phyloP scores from a whole-genome alignment of 306 rosid genomes.

The Fagus sylvatica region DNA sequence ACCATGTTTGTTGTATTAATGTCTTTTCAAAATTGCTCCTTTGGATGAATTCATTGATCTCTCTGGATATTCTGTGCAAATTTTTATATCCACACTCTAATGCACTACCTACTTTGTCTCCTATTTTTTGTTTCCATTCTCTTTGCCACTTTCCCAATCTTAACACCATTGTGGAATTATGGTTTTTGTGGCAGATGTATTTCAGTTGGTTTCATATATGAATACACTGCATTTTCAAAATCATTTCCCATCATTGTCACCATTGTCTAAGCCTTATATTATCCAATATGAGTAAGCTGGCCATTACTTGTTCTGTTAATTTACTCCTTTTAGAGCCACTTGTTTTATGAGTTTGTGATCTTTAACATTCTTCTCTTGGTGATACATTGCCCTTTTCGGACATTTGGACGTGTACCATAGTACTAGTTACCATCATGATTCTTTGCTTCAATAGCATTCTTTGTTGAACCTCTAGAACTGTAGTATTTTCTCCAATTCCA shows the following conservation, averaged over 20 bases:
- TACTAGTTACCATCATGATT: no score
- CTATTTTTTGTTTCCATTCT: background rate
- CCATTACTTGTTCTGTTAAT: background rate
- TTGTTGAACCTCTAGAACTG: no score
- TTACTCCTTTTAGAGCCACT: background rate
- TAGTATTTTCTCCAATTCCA: no score
- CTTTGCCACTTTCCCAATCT: background rate
- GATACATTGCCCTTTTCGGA: no score
- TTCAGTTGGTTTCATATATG: background rate
- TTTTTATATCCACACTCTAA: no score
- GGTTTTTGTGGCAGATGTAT: background rate
- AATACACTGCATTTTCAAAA: background rate
- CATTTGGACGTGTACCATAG: no score
- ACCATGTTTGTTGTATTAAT: background rate
- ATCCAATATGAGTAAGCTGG: background rate
- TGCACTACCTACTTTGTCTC: background rate
- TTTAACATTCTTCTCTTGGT: no score
- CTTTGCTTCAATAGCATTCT: no score
- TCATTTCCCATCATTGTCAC: background rate
- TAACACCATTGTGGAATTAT: no score
- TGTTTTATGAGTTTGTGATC: background rate
- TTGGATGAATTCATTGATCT: background rate
- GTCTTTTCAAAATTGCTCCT: background rate
- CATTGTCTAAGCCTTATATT: background rate
- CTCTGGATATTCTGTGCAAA: background rate